These are phyloP conservation scores for Neurospora intermedia DNA, from an alignment of 495 filamentous ascomycete genomes.

Conservation along the genomic window DNA sequence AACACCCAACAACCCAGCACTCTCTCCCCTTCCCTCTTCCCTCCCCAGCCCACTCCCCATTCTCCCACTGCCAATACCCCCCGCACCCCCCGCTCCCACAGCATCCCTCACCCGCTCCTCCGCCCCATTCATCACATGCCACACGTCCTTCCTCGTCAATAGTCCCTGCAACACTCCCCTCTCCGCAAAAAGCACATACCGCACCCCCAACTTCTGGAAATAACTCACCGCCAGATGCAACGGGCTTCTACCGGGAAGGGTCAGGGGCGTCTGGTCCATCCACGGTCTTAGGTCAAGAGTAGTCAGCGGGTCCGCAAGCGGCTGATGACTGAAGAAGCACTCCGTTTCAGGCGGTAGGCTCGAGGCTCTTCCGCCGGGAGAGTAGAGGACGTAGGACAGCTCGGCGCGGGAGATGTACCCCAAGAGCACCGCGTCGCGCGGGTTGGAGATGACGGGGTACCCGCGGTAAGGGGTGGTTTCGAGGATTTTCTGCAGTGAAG, in stretches of 20 bases:
- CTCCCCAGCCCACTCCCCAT: conserved; percentile 5
- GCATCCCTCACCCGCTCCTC: conserved; percentile 44
- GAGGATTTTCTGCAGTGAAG: conserved; percentile 58
- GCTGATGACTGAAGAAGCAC: conserved; percentile 73
- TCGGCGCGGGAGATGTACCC: conserved; percentile 94
- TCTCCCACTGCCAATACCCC: neutral
- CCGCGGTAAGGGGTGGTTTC: conserved; percentile 69
- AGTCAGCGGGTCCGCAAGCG: conserved; percentile 63
- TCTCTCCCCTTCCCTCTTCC: conserved; percentile 18
- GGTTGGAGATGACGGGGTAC: conserved; percentile 80
- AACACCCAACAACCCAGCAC: conserved; percentile 16
- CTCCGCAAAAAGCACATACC: conserved; percentile 82
- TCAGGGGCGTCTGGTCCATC: conserved; percentile 98
- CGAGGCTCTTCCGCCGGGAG: conserved; percentile 7
- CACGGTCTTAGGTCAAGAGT: conserved; percentile 84
- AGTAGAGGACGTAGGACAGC: conserved; percentile 65
- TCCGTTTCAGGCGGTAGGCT: conserved; percentile 56
- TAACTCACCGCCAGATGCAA: conserved; percentile 76
- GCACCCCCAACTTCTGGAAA: conserved; percentile 85
- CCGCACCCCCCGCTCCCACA: conserved; percentile 1
- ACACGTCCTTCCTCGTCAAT: conserved; percentile 97
- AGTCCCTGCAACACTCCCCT: conserved; percentile 73
- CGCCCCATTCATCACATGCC: conserved; percentile 77
- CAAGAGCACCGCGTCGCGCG: conserved; percentile 60
- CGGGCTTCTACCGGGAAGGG: conserved; percentile 60